Evolutionary conservation across 345 rosid species (phyloP).

Genomic region (Pistacia vera): DNA sequence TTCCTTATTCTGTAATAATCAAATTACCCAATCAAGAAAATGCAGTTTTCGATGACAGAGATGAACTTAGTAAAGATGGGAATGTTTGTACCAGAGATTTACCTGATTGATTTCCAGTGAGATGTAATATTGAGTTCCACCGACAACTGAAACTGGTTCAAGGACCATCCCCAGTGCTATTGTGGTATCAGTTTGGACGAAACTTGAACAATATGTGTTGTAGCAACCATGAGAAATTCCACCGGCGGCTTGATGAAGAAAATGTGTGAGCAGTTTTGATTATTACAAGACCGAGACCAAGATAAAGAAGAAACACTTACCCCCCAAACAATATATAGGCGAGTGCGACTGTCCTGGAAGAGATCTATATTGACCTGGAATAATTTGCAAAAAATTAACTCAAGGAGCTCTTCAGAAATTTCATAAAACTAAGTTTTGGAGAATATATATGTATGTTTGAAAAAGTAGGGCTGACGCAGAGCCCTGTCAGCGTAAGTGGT

Average conservation of each 20-base stretch:
- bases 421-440: too few relatives aligned
- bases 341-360: not conserved
- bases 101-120: conserved; percentile 14
- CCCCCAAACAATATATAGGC: conserved; percentile 17
- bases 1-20: not conserved
- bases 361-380: conserved; percentile 15
- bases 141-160: conserved; percentile 1
- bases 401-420: too few relatives aligned
- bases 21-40: too few relatives aligned
- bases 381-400: too few relatives aligned
- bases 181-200: conserved; percentile 6
- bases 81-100: too few relatives aligned
- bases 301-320: conserved; percentile 6
- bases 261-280: not conserved
- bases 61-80: too few relatives aligned
- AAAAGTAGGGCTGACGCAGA: too few relatives aligned
- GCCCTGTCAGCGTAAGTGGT: too few relatives aligned
- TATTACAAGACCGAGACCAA: not conserved
- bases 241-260: not conserved
- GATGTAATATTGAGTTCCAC: conserved; percentile 18
- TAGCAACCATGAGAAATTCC: conserved; percentile 1
- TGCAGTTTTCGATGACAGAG: too few relatives aligned
- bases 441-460: not conserved
- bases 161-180: conserved; percentile 13
- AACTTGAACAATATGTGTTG: conserved; percentile 22